Evolutionary conservation across 306 rosid species (phyloP), one percentile per base, ranked within the genome.

Genomic region (Sindora glabra): DNA sequence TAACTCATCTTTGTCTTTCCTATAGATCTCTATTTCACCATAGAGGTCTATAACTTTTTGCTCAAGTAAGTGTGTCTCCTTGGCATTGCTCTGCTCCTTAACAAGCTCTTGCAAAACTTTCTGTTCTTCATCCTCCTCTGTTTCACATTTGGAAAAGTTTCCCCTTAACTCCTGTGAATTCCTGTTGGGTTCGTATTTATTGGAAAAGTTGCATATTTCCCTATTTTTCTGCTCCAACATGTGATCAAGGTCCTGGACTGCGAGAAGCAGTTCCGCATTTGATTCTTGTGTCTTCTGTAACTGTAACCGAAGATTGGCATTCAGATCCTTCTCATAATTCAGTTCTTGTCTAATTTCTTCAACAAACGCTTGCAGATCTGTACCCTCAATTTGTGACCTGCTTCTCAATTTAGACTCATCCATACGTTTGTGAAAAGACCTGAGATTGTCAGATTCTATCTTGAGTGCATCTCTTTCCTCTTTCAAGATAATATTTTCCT

Each of bases 251-350:
- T 94, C 95, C 64, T 70, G 79, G 42, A 94, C 90, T 2, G 95
- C 97, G 59, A 82, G 94, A 62, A 84, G 81, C 62, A 94, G 68
- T 63, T 89, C 94, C 13, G 83, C 73, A 68, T 94, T 94, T 40
- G 99, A 86, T 64, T 94, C 94, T 67, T 94, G 97, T 6, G 86
- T 84, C 79, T 89, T 94, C 75, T 80, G 68, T 62, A 94, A 83
- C 82, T 86, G 97, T 58, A 94, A 46, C 17, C 84, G 76, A 48
- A 89, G 91, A 75, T 89, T 86, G 17, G 74, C 62, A 68, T 84
- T 94, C 51, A 83, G 37, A 57, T 82, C 91, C 81, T 82, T 94
- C 77, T 89, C 99, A 42, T 81, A 81, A 67, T 62, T 61, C 74
- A 94, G 63, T 38, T 89, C 99, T 74, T 86, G 84, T 67, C 81